These are phyloP conservation scores for Yamadazyma endophytica DNA, from an alignment of 805 yeast genomes.

Conservation along the genomic window DNA sequence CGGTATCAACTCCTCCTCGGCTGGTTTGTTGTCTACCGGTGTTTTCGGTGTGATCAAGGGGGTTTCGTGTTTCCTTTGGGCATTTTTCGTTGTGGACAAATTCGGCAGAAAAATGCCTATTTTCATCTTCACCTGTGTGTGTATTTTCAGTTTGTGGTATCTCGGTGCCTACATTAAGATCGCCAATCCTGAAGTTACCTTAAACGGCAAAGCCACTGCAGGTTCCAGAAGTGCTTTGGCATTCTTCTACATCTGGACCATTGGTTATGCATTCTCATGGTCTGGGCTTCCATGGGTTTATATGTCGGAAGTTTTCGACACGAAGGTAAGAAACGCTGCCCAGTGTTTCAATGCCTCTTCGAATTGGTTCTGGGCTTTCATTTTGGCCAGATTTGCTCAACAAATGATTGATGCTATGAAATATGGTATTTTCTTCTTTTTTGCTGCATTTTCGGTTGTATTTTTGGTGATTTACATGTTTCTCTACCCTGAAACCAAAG, in stretches of 20 bases:
- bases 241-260: conserved; percentile 43
- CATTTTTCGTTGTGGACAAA: conserved; percentile 42
- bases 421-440: conserved; percentile 42
- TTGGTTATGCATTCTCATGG: conserved; percentile 41
- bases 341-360: conserved; percentile 41
- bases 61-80: conserved; percentile 39
- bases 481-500: conserved; percentile 35
- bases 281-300: conserved; percentile 46
- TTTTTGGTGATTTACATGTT: conserved; percentile 26
- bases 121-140: conserved; percentile 32
- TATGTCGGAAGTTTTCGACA: conserved; percentile 44
- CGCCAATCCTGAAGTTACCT: conserved; percentile 21
- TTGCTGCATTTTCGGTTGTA: conserved; percentile 26
- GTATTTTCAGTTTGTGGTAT: conserved; percentile 44
- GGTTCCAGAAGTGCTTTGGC: conserved; percentile 42
- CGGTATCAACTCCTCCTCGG: conserved; percentile 44
- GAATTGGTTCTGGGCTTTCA: conserved; percentile 49
- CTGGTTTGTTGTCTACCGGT: conserved; percentile 49
- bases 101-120: conserved; percentile 43
- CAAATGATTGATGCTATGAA: conserved; percentile 39
- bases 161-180: conserved; percentile 45
- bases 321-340: conserved; percentile 37
- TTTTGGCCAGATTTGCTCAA: conserved; percentile 44
- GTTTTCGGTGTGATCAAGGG: conserved; percentile 49
- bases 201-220: conserved; percentile 15